A percentile compares a stretch with the other conserved stretches of the same genome.
phyloP scores from a whole-genome alignment of 345 rosid genomes.

The Cardamine resedifolia region DNA sequence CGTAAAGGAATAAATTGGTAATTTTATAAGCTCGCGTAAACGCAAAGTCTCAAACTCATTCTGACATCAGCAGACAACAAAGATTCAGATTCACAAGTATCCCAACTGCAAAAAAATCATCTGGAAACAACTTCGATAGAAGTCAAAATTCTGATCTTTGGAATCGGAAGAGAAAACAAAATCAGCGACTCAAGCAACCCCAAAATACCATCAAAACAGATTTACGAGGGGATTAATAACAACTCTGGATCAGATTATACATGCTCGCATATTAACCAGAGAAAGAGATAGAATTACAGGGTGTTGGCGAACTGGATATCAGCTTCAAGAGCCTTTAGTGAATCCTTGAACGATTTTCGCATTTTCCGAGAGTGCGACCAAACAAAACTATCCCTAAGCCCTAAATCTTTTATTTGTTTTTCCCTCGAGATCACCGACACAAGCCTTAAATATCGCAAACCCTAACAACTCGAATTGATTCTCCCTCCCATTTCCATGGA shows the following conservation, averaged over 20 bases:
- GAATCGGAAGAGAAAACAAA: not conserved
- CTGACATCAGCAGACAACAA: slow-evolving; percentile 28
- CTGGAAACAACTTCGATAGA: not conserved
- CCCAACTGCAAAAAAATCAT: not conserved
- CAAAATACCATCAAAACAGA: not conserved
- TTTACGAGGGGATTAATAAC: not conserved
- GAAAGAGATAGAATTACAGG: slow-evolving; percentile 50
- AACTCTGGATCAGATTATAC: too few relatives aligned
- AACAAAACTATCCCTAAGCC: slow-evolving; percentile 36
- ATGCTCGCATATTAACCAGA: slow-evolving; percentile 17
- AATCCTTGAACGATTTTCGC: slow-evolving; percentile 94
- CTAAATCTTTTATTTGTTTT: slow-evolving; percentile 3
- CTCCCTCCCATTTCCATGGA: slow-evolving; percentile 35
- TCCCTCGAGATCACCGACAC: slow-evolving; percentile 15
- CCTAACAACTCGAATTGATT: slow-evolving; percentile 15
- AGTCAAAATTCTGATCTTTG: not conserved
- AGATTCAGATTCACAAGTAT: slow-evolving; percentile 34
- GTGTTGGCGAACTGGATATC: slow-evolving; percentile 98
- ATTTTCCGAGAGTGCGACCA: slow-evolving; percentile 34
- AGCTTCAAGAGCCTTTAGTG: slow-evolving; percentile 96
- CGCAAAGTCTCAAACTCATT: slow-evolving; percentile 30
- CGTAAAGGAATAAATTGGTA: slow-evolving; percentile 11
- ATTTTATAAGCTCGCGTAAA: slow-evolving; percentile 27
- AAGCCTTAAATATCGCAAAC: slow-evolving; percentile 13
- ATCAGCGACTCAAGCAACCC: slow-evolving; percentile 1